Conservation (phyloP, 441 rosid genomes). For the Flueggea neowawraea region DNA sequence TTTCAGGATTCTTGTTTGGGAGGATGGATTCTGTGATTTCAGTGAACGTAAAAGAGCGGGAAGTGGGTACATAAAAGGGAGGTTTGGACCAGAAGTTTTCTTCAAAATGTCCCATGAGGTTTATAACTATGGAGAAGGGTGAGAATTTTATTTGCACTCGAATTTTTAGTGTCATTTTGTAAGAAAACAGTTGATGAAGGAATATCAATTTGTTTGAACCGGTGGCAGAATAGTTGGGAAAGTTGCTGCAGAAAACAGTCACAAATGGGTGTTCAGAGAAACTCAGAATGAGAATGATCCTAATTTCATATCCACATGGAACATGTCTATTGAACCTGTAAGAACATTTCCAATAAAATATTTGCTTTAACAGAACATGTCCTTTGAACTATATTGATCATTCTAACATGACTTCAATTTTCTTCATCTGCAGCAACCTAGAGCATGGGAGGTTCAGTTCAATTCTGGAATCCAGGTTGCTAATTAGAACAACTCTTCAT, state of each 20-base stretch:
- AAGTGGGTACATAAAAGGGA: slow-evolving; percentile 39
- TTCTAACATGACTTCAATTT: slow-evolving; percentile 10
- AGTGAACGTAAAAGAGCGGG: slow-evolving; percentile 48
- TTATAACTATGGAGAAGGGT: slow-evolving; percentile 77
- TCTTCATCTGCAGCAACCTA: slow-evolving; percentile 45
- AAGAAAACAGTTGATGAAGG: neutral
- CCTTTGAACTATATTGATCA: neutral
- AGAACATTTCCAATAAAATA: slow-evolving; percentile 16
- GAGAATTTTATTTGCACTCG: slow-evolving; percentile 10
- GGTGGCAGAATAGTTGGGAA: slow-evolving; percentile 60
- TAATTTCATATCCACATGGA: slow-evolving; percentile 46
- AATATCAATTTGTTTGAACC: slow-evolving; percentile 1
- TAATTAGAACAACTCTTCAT: slow-evolving; percentile 4
- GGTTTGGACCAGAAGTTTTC: slow-evolving; percentile 66
- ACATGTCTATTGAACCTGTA: slow-evolving; percentile 55
- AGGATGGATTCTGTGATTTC: slow-evolving; percentile 73
- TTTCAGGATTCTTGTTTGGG: slow-evolving; percentile 78
- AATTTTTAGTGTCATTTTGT: neutral
- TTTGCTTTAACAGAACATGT: slow-evolving; percentile 5
- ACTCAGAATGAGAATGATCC: slow-evolving; percentile 42
- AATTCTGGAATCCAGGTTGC: slow-evolving; percentile 69
- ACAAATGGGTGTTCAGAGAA: slow-evolving; percentile 63
- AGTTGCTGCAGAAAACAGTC: slow-evolving; percentile 73
- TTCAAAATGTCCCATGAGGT: slow-evolving; percentile 83
- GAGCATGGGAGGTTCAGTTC: slow-evolving; percentile 69